Percentiles rank a stretch among this genome's conserved stretches.
These are phyloP conservation scores for Aulographum hederae DNA, from an alignment of 2,329 filamentous ascomycete species.

Conservation along the genomic window DNA sequence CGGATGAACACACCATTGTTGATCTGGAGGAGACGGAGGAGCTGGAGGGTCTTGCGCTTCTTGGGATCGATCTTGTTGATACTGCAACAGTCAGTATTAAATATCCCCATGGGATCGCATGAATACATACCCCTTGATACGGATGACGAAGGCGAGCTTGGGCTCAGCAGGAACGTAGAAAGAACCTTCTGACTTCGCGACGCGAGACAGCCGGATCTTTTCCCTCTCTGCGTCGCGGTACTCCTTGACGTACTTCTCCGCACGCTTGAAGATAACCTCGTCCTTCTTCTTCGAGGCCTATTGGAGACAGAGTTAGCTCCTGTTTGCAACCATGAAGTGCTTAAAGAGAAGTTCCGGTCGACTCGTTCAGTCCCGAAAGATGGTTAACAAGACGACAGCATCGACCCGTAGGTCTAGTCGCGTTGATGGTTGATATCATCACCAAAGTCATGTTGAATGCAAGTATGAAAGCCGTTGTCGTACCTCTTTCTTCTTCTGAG, in stretches of 20 bases:
- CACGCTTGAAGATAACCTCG: constrained; percentile 97
- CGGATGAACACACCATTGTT: constrained; percentile 99
- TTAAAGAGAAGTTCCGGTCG: constrained; percentile 1
- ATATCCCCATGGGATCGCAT: constrained; percentile 6
- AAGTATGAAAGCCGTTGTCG: constrained; percentile 29
- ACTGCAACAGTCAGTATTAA: constrained; percentile 30
- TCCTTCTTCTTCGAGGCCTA: constrained; percentile 94
- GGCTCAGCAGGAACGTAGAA: constrained; percentile 90
- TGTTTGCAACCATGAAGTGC: constrained; percentile 2
- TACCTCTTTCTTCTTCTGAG: constrained; percentile 83
- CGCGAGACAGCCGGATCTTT: constrained; percentile 82
- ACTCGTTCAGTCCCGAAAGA: constrained; percentile 99
- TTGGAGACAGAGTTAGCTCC: constrained; percentile 1
- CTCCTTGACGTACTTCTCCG: constrained; percentile 99
- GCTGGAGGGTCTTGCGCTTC: constrained; percentile 99
- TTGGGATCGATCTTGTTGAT: constrained; percentile 99
- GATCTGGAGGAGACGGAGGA: constrained; percentile 98
- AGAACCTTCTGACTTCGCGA: constrained; percentile 79
- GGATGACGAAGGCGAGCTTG: constrained; percentile 94
- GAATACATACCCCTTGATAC: constrained; percentile 74
- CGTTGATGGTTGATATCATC: constrained; percentile 76
- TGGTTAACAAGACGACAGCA: constrained; percentile 98
- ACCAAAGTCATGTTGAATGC: constrained; percentile 30
- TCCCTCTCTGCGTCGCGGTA: constrained; percentile 97
- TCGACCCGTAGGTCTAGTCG: constrained; percentile 90